Evolutionary conservation across 768 basidiomycete genomes (phyloP).

Genomic region (Hemileccinum rubropunctum): DNA sequence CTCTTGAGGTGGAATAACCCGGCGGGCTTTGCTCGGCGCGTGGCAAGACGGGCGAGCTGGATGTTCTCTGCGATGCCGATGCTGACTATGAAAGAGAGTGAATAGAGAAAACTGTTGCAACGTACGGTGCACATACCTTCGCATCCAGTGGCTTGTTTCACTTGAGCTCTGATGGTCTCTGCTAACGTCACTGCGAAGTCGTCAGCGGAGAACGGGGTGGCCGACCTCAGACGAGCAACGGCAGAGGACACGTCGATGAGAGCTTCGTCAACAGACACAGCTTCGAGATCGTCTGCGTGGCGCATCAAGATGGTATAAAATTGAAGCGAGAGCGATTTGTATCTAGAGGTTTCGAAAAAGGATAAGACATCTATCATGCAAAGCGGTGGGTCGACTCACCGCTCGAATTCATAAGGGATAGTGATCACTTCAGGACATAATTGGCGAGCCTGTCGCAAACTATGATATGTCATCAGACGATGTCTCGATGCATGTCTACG

Average conservation of each 20-base stretch:
- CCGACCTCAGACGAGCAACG: constrained; percentile 38
- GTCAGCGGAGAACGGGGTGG: constrained; percentile 20
- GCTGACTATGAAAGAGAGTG: constrained; percentile 55
- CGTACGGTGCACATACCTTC: constrained; percentile 50
- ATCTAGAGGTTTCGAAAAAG: constrained; percentile 43
- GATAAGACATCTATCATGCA: neutral
- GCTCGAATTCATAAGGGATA: constrained; percentile 93
- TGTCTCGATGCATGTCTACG: neutral
- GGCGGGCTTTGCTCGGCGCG: constrained; percentile 88
- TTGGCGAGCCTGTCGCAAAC: constrained; percentile 75
- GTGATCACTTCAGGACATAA: constrained; percentile 72
- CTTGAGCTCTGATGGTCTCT: constrained; percentile 73
- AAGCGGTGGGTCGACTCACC: constrained; percentile 37
- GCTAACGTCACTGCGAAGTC: constrained; percentile 80
- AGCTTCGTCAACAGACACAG: constrained; percentile 96
- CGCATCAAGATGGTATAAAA: constrained; percentile 94
- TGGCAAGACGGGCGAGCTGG: constrained; percentile 89
- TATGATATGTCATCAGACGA: constrained; percentile 27
- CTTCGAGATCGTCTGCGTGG: constrained; percentile 88
- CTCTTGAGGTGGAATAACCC: constrained; percentile 73
- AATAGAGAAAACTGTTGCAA: neutral
- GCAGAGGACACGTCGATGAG: constrained; percentile 80
- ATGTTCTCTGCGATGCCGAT: constrained; percentile 93
- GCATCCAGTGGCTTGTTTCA: constrained; percentile 78
- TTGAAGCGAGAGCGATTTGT: constrained; percentile 76